Base-by-base conservation (phyloP, 1,139 yeast genomes). In the Pneumocystis wakefieldiae region DNA sequence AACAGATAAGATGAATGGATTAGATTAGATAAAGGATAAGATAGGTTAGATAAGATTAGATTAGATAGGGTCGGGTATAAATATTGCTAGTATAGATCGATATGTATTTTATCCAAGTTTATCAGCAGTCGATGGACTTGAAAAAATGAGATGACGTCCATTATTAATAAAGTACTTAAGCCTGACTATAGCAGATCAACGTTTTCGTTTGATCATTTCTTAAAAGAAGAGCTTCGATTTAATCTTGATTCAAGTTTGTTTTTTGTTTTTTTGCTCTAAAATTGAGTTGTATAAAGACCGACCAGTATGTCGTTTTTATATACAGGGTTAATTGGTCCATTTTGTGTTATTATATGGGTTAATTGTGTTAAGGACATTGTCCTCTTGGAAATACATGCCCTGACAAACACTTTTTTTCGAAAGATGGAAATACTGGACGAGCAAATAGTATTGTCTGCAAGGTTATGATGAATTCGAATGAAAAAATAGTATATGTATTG, bases 311-410 rank as follows among this genome's bases (percentile, higher is more conserved):
- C 48, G 35, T 28, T 37, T 61, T 60, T 62, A 48, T 17, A 24
- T 39, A 36, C 36, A 60, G 19, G 55, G 55, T 48, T 24, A 14
- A 48, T 48, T 24, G 19, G 14, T 48, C 8, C 24, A 7, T 24
- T 10, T 24, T 24, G 2, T 6, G 2, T 48, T 1, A 24, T 48
- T 24, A 35, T 42, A 24, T 42, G 1, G 12, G 24, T 48, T 48
- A 12, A 48, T 10, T 48, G 1, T 83, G 82, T 32, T 83, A 87
- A 60, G 84, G 83, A 55, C 82, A 85, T 42, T 92, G 98, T 73
- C 97, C 97, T 2, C 79, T 85, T 66, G 97, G 97, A 5, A 78
- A 80, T 57, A 80, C 81, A 64, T 92, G 98, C 73, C 94, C 95
- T 36, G 85, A 88, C 74, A 87, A 90, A 71, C 97, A 92, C 75